A percentile compares a stretch with the other conserved stretches of the same genome.
Evolutionary conservation across 176 grass and related monocot species (phyloP).

Genomic region (Aegilops speltoides): DNA sequence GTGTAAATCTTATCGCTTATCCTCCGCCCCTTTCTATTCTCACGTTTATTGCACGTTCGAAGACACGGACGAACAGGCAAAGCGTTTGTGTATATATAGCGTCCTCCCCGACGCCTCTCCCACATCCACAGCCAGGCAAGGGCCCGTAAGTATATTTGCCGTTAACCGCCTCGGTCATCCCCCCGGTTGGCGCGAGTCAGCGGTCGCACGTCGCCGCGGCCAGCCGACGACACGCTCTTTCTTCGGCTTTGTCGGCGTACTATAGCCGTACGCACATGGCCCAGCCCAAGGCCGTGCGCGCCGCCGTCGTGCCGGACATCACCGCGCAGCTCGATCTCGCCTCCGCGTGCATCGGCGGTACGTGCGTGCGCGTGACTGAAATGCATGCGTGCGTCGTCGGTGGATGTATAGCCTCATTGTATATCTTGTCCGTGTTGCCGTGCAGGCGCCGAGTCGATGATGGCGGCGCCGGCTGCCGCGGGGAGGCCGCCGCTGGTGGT

Average conservation of each 20-base stretch:
- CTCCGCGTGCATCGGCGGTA: conserved; percentile 32
- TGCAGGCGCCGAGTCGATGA: not conserved
- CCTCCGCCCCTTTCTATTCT: not conserved
- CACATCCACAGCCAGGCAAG: not conserved
- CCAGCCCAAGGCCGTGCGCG: conserved; percentile 55
- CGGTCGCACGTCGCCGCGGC: not conserved
- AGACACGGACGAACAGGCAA: not conserved
- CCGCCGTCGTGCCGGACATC: conserved; percentile 41
- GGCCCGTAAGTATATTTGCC: not conserved
- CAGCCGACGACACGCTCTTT: not conserved
- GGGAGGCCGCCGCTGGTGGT: conserved; percentile 38
- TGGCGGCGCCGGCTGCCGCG: not conserved
- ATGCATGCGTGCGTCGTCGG: not conserved
- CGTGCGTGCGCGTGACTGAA: not conserved
- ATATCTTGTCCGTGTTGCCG: not conserved
- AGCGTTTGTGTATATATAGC: conserved; percentile 17
- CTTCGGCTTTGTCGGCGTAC: not conserved
- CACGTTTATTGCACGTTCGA: not conserved
- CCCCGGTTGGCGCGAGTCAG: not conserved
- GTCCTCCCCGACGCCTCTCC: not conserved
- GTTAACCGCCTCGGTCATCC: not conserved
- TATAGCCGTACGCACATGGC: conserved; percentile 8
- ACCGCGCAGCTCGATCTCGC: conserved; percentile 28
- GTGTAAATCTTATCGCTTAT: not conserved
- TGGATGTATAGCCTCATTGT: not conserved